phyloP scores from a whole-genome alignment of 345 rosid species.

The Dovyalis caffra region DNA sequence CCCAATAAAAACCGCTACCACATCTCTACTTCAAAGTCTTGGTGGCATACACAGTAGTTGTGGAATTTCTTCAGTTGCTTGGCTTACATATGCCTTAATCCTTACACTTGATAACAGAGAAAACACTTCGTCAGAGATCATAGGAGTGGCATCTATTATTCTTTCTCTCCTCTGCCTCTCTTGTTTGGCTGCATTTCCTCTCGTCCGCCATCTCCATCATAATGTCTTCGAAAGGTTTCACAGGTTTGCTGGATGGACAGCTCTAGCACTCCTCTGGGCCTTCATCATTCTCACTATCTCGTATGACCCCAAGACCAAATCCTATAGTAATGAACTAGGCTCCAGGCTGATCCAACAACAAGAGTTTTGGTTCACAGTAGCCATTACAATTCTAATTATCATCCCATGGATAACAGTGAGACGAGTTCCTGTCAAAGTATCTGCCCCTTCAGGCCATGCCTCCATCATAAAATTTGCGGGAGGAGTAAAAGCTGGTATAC shows the following conservation, averaged over 20 bases:
- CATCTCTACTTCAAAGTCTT: constrained; percentile 71
- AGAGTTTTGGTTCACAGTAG: constrained; percentile 77
- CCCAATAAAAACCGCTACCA: constrained; percentile 50
- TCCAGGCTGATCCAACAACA: constrained; percentile 46
- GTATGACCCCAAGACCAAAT: constrained; percentile 54
- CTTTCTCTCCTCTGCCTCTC: constrained; percentile 62
- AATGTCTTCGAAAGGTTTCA: constrained; percentile 72
- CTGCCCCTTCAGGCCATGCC: constrained; percentile 71
- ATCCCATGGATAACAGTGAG: constrained; percentile 78
- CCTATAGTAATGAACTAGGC: constrained; percentile 46
- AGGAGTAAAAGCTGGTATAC: constrained; percentile 66
- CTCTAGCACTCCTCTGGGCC: constrained; percentile 69
- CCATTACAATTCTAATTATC: constrained; percentile 51
- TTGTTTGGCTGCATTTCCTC: constrained; percentile 65
- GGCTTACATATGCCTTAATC: constrained; percentile 64
- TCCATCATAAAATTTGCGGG: constrained; percentile 67
- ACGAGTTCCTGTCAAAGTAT: constrained; percentile 50
- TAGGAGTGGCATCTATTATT: constrained; percentile 51
- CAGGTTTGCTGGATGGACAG: constrained; percentile 70
- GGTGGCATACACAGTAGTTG: constrained; percentile 83
- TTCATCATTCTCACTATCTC: constrained; percentile 56
- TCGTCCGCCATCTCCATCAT: constrained; percentile 81
- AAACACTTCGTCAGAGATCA: constrained; percentile 55
- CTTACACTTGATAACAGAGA: constrained; percentile 54
- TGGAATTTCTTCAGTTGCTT: constrained; percentile 66